Conservation (phyloP, 2,329 filamentous ascomycete species). For the Sarocladium oryzae region DNA sequence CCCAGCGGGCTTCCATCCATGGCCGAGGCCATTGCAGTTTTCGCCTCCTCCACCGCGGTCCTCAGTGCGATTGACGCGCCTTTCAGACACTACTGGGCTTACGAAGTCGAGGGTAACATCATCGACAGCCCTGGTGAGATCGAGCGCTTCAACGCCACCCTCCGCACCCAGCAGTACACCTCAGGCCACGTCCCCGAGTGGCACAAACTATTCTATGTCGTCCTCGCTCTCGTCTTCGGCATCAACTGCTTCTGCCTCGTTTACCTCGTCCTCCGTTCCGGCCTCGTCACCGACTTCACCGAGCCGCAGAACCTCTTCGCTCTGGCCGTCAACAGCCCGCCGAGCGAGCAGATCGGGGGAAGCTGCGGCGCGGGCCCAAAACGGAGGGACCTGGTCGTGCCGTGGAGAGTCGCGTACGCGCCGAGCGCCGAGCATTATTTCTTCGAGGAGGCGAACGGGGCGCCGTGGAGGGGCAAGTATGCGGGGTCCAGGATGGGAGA, state of each 20-base stretch:
- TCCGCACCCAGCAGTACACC: constrained; percentile 63
- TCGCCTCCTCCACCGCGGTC: constrained; percentile 61
- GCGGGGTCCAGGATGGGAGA: background rate
- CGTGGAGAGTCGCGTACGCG: constrained; percentile 35
- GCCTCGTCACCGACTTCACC: constrained; percentile 70
- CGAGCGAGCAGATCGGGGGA: constrained; percentile 28
- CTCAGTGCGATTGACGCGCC: constrained; percentile 52
- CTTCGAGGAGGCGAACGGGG: constrained; percentile 30
- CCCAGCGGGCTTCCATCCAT: constrained; percentile 54
- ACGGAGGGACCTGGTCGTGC: constrained; percentile 29
- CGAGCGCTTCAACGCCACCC: constrained; percentile 56
- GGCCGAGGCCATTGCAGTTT: constrained; percentile 67
- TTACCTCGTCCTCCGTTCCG: constrained; percentile 49
- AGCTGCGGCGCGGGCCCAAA: constrained; percentile 32
- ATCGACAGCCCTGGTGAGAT: constrained; percentile 38
- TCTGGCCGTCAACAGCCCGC: constrained; percentile 57
- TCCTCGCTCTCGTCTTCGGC: constrained; percentile 58
- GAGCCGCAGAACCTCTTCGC: constrained; percentile 72
- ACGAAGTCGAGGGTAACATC: constrained; percentile 22
- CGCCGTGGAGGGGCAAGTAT: constrained; percentile 21
- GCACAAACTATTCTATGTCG: constrained; percentile 60
- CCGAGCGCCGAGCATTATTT: constrained; percentile 34
- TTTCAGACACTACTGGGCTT: constrained; percentile 52
- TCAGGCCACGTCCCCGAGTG: constrained; percentile 55
- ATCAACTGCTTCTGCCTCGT: constrained; percentile 60